Percentiles rank a stretch among this genome's conserved stretches.
Evolutionary conservation across 2,329 filamentous ascomycete genomes (phyloP).

Genomic region (Aspergillus pseudonomiae): DNA sequence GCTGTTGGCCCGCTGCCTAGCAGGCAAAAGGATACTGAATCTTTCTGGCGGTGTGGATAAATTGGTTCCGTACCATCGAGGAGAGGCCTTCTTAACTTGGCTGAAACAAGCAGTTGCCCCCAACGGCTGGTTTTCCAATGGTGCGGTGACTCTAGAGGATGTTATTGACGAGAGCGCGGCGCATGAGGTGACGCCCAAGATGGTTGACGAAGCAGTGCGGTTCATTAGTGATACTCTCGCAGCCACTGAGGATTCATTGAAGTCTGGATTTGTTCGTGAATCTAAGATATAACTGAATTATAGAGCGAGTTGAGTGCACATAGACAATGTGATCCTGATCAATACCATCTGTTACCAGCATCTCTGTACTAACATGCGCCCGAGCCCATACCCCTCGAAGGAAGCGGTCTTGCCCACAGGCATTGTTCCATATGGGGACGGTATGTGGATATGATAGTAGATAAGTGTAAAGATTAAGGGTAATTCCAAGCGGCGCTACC

Average conservation of each 20-base stretch:
- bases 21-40: conserved; percentile 58
- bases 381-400: neutral
- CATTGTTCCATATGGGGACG: neutral
- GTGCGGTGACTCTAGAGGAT: conserved; percentile 58
- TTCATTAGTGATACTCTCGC: conserved; percentile 54
- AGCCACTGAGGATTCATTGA: conserved; percentile 21
- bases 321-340: neutral
- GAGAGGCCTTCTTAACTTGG: conserved; percentile 59
- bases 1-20: conserved; percentile 44
- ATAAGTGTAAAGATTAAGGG: neutral
- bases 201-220: conserved; percentile 58
- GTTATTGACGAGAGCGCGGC: conserved; percentile 59
- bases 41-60: conserved; percentile 61
- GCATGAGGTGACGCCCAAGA: conserved; percentile 60
- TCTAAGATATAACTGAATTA: conserved; percentile 35
- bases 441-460: neutral
- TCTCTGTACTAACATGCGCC: neutral
- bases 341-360: neutral
- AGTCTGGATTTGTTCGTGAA: conserved; percentile 36
- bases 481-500: neutral
- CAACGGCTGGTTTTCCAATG: conserved; percentile 53
- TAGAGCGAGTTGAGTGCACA: neutral
- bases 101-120: conserved; percentile 52
- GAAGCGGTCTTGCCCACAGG: neutral
- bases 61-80: conserved; percentile 61